Evolutionary conservation across 148 eudicot genomes (phyloP), one percentile per base, ranked within the genome.

Genomic region (Talinum fruticosum): DNA sequence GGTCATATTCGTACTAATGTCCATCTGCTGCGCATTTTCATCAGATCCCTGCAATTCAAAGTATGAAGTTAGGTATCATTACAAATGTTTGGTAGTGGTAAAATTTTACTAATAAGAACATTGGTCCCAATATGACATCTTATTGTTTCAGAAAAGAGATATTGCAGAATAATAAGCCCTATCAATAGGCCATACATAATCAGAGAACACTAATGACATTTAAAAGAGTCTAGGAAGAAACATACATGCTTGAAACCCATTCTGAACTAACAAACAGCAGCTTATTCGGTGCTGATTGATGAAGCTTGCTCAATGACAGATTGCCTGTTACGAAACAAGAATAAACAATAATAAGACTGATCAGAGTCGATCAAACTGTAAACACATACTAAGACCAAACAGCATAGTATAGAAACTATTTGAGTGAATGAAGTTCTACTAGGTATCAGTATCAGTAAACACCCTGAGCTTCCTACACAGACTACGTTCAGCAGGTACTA

Each of bases 21-120:
- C 89, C 76, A 65, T 77, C 82, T 80, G 87, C 84, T 90, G 83
- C 74, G 26, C 65, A 79, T 75, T 79, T 62, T 81, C 83, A 71
- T 79, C 86, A 26, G 26, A 36, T 10, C 51, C 89, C 95, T 91
- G 84, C 79, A 85, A n/a, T 34, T 6, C n/a, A 28, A 80, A 41
- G 8, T 41, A 41, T 41, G 47, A 81, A 71, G 44, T 21, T 14
- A 5, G 35, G 15, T 12, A 34, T 66, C 14, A 57, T 13, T 36
- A 19, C 36, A 62, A 4, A 36, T 49, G 29, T 44, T 26, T 3
- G 41, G 33, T 1, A 53, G 69, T 32, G 10, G 34, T 10, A 32
- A 26, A 44, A 59, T 21, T 29, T 21, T 24, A 76, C 37, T 18
- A 8, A 68, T 13, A 67, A 74, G 41, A 14, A 51, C n/a, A 59